These are phyloP conservation scores for Wickerhamiella parazyma DNA, from an alignment of 805 yeast species.

Conservation along the genomic window DNA sequence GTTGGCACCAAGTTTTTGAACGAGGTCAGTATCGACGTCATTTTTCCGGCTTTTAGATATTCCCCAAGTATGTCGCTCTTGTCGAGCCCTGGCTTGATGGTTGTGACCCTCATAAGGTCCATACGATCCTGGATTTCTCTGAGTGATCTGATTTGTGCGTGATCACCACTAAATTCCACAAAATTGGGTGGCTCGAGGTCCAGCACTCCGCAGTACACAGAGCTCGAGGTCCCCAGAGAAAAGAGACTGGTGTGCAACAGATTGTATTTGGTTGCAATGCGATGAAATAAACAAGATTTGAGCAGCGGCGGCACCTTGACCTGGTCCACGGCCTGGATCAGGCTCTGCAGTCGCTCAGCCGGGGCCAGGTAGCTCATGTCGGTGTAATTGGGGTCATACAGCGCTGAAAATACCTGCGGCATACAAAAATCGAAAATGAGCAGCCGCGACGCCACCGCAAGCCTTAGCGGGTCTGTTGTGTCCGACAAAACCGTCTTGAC, in stretches of 20 bases:
- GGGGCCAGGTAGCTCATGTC: conserved; percentile 6
- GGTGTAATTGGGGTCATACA: not conserved
- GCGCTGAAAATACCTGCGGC: not conserved
- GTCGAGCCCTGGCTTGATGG: not conserved
- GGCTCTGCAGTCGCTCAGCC: not conserved
- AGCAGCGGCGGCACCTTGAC: conserved; percentile 9
- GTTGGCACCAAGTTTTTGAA: too few relatives aligned
- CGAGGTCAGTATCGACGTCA: too few relatives aligned
- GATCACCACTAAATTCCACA: conserved; percentile 17
- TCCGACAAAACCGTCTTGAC: not conserved
- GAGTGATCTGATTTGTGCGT: conserved; percentile 13
- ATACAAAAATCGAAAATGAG: not conserved
- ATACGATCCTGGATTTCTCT: conserved; percentile 17
- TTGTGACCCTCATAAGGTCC: not conserved
- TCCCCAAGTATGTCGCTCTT: not conserved
- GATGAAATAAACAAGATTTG: conserved; percentile 13
- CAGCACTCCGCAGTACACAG: conserved; percentile 11
- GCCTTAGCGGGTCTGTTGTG: not conserved
- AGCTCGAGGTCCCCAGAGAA: conserved; percentile 9
- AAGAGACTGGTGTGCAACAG: conserved; percentile 13
- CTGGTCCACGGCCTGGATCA: conserved; percentile 3
- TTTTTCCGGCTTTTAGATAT: too few relatives aligned
- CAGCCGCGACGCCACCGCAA: not conserved
- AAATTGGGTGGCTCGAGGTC: conserved; percentile 8
- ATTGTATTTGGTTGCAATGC: conserved; percentile 9